These are phyloP conservation scores for Candida michaelii DNA, from an alignment of 805 yeast genomes.

Conservation along the genomic window DNA sequence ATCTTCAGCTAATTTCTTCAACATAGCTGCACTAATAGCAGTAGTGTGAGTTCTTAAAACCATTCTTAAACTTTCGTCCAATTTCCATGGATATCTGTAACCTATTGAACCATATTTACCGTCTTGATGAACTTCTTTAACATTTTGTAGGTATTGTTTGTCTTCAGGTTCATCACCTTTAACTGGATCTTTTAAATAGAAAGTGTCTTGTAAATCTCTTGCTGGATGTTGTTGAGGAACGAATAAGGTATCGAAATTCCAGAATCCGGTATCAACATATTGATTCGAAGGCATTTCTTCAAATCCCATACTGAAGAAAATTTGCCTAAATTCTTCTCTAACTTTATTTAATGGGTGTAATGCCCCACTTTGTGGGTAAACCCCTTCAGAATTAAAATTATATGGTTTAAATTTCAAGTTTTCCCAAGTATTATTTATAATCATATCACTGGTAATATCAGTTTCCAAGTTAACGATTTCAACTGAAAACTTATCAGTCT, in stretches of 20 bases:
- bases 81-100: slow-evolving; percentile 97
- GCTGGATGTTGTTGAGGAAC: slow-evolving; percentile 99
- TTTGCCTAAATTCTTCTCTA: slow-evolving; percentile 95
- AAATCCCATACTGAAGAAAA: slow-evolving; percentile 97
- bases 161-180: slow-evolving; percentile 83
- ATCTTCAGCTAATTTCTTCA: slow-evolving; percentile 81
- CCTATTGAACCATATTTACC: slow-evolving; percentile 96
- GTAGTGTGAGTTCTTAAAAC: slow-evolving; percentile 98
- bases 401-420: slow-evolving; percentile 86
- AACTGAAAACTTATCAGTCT: slow-evolving; percentile 83
- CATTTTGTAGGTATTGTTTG: slow-evolving; percentile 70
- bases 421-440: slow-evolving; percentile 79
- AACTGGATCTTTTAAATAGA: slow-evolving; percentile 91
- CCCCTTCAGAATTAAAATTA: slow-evolving; percentile 95
- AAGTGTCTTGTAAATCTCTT: slow-evolving; percentile 97
- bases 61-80: slow-evolving; percentile 83
- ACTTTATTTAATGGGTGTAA: slow-evolving; percentile 96
- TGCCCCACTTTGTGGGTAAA: slow-evolving; percentile 83
- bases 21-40: slow-evolving; percentile 85
- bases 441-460: slow-evolving; percentile 93
- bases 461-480: slow-evolving; percentile 83
- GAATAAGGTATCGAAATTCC: slow-evolving; percentile 95
- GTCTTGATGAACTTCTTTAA: slow-evolving; percentile 79
- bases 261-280: slow-evolving; percentile 96
- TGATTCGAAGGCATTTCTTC: slow-evolving; percentile 99